Conservation (phyloP, 2,329 filamentous ascomycete genomes). For the Blastomyces gilchristii region DNA sequence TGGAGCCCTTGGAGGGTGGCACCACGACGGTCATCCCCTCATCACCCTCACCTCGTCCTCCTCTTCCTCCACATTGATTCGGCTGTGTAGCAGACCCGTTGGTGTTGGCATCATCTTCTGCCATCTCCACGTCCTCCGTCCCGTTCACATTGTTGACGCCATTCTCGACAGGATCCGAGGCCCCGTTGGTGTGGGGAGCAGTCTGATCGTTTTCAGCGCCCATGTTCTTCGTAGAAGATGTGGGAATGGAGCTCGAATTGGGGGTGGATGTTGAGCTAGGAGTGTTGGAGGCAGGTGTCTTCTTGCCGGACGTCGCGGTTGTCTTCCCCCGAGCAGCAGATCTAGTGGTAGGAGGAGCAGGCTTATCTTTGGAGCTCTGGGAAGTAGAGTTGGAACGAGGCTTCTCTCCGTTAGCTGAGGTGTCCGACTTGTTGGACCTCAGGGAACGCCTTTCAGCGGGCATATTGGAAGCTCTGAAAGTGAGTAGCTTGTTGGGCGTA, state of each 20-base stretch:
- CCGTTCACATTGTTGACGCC: constrained; percentile 52
- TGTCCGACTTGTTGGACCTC: constrained; percentile 39
- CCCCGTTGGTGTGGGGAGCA: constrained; percentile 51
- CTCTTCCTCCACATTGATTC: constrained; percentile 40
- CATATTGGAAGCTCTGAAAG: constrained; percentile 32
- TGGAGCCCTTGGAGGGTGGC: constrained; percentile 57
- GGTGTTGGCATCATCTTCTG: constrained; percentile 46
- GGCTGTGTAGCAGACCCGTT: constrained; percentile 40
- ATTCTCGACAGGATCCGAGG: constrained; percentile 60
- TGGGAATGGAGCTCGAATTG: constrained; percentile 13
- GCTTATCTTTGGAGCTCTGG: constrained; percentile 38
- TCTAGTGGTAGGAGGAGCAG: constrained; percentile 29
- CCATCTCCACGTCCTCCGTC: constrained; percentile 62
- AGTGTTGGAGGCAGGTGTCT: constrained; percentile 21
- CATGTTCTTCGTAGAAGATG: constrained; percentile 42
- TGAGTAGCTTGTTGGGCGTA: constrained; percentile 17
- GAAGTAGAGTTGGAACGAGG: constrained; percentile 35
- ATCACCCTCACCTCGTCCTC: constrained; percentile 62
- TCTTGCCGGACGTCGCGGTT: constrained; percentile 8
- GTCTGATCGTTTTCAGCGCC: constrained; percentile 57
- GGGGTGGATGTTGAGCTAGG: constrained; percentile 12
- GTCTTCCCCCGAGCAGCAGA: not conserved
- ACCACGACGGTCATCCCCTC: constrained; percentile 74
- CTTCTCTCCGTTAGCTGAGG: constrained; percentile 40
- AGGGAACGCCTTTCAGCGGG: constrained; percentile 38